Conservation (phyloP, 768 basidiomycete species). For the Mycena vitilis region DNA sequence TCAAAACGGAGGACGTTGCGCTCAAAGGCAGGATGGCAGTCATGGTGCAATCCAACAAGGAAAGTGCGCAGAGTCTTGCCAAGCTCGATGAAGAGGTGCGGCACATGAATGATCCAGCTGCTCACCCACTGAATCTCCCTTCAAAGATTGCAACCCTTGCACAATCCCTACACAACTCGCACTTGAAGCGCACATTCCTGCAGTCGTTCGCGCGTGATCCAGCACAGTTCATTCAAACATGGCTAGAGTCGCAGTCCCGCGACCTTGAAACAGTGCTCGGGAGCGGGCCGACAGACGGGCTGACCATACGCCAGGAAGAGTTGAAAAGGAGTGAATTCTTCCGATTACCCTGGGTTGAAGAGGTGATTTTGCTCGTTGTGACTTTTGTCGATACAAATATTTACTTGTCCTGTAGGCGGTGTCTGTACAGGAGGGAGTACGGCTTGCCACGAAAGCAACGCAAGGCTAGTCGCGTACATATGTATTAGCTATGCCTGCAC, state of each 20-base stretch:
- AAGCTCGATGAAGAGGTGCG: constrained; percentile 92
- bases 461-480: constrained; percentile 2
- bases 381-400: background rate
- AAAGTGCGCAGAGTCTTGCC: constrained; percentile 71
- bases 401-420: constrained; percentile 16
- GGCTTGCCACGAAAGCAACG: constrained; percentile 28
- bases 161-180: constrained; percentile 88
- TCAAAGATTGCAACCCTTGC: constrained; percentile 82
- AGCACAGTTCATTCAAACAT: constrained; percentile 84
- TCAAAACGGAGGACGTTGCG: constrained; percentile 85
- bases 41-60: constrained; percentile 76
- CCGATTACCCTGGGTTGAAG: constrained; percentile 90
- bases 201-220: constrained; percentile 85
- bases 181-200: constrained; percentile 89
- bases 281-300: constrained; percentile 83
- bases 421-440: constrained; percentile 29
- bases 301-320: constrained; percentile 88
- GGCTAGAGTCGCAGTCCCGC: constrained; percentile 92
- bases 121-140: background rate
- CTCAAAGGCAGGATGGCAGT: constrained; percentile 82
- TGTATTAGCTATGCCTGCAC: too few species aligned
- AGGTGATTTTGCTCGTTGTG: constrained; percentile 44
- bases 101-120: background rate
- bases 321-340: constrained; percentile 91
- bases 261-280: constrained; percentile 93